Conservation (phyloP, 495 filamentous ascomycete genomes). For the Bacidia rubella region DNA sequence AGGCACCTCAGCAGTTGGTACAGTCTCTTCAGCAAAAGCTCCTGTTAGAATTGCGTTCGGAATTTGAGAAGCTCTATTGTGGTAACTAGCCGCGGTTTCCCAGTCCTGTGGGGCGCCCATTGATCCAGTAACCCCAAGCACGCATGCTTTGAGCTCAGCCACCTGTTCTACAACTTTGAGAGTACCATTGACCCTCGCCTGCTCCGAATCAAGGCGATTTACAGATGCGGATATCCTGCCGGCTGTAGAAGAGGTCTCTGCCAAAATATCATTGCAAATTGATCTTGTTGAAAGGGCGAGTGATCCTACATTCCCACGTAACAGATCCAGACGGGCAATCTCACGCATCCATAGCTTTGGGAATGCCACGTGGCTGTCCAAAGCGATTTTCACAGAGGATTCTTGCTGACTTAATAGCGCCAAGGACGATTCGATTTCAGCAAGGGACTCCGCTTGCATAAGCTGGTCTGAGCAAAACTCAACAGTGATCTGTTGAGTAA, state of each 20-base stretch:
- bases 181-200: slow-evolving; percentile 77
- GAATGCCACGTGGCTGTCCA: slow-evolving; percentile 61
- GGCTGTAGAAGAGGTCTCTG: slow-evolving; percentile 72
- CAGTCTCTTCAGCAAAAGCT: slow-evolving; percentile 82
- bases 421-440: slow-evolving; percentile 67
- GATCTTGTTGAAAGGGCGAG: slow-evolving; percentile 73
- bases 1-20: slow-evolving; percentile 89
- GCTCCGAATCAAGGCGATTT: slow-evolving; percentile 74
- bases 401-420: slow-evolving; percentile 63
- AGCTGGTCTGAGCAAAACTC: neutral
- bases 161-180: slow-evolving; percentile 91
- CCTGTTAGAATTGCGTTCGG: slow-evolving; percentile 66
- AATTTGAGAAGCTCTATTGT: slow-evolving; percentile 68
- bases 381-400: slow-evolving; percentile 52
- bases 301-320: slow-evolving; percentile 75
- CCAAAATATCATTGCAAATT: slow-evolving; percentile 80
- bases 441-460: slow-evolving; percentile 47
- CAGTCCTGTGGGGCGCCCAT: slow-evolving; percentile 98
- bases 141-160: slow-evolving; percentile 86
- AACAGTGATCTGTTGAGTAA: neutral
- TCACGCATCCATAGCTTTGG: slow-evolving; percentile 76
- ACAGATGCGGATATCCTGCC: slow-evolving; percentile 74
- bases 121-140: slow-evolving; percentile 83
- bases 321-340: slow-evolving; percentile 73
- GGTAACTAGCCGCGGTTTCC: slow-evolving; percentile 87